Percentiles rank a stretch among this genome's conserved stretches.
Conservation (phyloP, 345 rosid genomes). For the Gossypium sturtianum region DNA sequence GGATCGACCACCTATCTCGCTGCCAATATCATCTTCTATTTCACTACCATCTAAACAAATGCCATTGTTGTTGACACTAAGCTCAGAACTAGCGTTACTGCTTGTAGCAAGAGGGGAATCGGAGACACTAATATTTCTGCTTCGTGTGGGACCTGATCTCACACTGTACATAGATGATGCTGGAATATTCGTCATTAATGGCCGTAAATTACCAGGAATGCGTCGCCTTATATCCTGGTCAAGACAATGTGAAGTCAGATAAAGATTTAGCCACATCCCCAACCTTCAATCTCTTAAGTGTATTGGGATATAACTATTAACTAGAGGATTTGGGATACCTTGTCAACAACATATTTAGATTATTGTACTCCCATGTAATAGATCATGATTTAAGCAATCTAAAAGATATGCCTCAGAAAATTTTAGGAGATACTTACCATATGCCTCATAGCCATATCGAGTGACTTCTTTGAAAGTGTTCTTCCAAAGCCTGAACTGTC, state of each 20-base stretch:
- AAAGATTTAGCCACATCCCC: neutral
- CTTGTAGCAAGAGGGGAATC: conserved; percentile 96
- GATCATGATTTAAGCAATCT: neutral
- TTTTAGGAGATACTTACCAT: conserved; percentile 54
- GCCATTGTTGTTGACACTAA: conserved; percentile 75
- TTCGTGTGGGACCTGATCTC: conserved; percentile 73
- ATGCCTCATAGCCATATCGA: conserved; percentile 98
- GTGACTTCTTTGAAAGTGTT: conserved; percentile 89
- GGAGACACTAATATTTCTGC: conserved; percentile 63
- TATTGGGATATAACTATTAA: neutral
- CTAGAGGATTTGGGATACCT: neutral
- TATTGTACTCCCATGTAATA: neutral
- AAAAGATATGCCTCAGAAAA: neutral
- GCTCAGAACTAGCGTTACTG: conserved; percentile 95
- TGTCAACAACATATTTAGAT: neutral
- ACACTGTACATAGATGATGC: conserved; percentile 97
- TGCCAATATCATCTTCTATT: conserved; percentile 56
- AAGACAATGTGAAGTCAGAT: conserved; percentile 15
- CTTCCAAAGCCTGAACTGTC: conserved; percentile 93
- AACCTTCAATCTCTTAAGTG: neutral
- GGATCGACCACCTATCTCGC: conserved; percentile 61
- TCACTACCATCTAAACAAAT: conserved; percentile 53
- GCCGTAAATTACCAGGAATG: conserved; percentile 84
- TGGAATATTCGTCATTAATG: conserved; percentile 90
- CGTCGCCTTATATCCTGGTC: conserved; percentile 86